These are phyloP conservation scores for Hortaea werneckii DNA, from an alignment of 2,329 filamentous ascomycete species.

Conservation along the genomic window DNA sequence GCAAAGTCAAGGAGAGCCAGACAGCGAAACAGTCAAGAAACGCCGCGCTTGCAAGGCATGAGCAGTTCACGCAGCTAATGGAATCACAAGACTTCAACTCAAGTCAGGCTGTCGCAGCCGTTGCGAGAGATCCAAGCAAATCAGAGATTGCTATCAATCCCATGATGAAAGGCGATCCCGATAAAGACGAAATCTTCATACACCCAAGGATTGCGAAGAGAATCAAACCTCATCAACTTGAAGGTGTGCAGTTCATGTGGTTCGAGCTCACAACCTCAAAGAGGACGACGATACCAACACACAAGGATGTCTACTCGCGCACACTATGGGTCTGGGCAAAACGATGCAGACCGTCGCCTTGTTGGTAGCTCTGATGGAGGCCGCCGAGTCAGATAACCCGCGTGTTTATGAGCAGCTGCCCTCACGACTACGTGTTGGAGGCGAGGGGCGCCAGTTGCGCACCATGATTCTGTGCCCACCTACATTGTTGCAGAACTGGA, in stretches of 20 bases:
- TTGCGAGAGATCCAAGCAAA: conserved; percentile 9
- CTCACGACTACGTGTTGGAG: conserved; percentile 37
- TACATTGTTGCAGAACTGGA: conserved; percentile 70
- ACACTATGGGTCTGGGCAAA: conserved; percentile 88
- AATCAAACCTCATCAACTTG: conserved; percentile 72
- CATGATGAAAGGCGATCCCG: conserved; percentile 49
- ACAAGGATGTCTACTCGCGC: conserved; percentile 73
- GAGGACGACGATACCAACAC: conserved; percentile 33
- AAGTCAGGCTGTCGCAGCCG: conserved; percentile 12
- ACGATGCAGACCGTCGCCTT: conserved; percentile 81
- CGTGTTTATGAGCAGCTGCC: conserved; percentile 59
- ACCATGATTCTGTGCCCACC: conserved; percentile 69
- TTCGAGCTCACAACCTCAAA: conserved; percentile 57
- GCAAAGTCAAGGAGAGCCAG: conserved; percentile 8
- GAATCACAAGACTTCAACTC: conserved; percentile 12
- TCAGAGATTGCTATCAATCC: conserved; percentile 54
- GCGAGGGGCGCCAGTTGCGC: conserved; percentile 39
- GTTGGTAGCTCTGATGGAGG: conserved; percentile 62
- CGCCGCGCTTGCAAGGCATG: conserved; percentile 11
- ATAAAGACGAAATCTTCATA: conserved; percentile 49
- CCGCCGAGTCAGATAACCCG: conserved; percentile 49
- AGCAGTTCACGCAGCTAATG: conserved; percentile 7
- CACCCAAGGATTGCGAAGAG: conserved; percentile 50
- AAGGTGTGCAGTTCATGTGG: conserved; percentile 82
- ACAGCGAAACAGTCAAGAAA: conserved; percentile 10